Conservation (phyloP, 441 rosid species). For the Aleurites moluccanus region DNA sequence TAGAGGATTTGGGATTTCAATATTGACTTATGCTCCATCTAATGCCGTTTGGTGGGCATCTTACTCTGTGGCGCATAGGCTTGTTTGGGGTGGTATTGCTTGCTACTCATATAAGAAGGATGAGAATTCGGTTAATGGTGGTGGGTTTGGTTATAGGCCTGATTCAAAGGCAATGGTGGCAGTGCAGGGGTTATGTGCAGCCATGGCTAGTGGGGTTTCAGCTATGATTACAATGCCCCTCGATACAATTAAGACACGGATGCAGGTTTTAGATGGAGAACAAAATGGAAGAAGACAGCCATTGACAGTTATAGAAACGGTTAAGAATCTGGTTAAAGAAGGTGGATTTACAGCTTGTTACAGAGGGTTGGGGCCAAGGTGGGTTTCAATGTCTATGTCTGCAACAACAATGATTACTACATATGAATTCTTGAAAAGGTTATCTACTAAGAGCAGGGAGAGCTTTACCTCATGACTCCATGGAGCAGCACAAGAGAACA, state of each 20-base stretch:
- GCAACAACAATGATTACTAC: conserved; percentile 95
- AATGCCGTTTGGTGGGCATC: conserved; percentile 96
- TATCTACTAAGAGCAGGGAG: conserved; percentile 64
- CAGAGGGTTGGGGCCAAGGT: conserved; percentile 86
- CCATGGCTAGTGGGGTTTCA: conserved; percentile 76
- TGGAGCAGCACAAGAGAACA: conserved; percentile 8
- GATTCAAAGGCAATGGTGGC: conserved; percentile 60
- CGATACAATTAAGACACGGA: conserved; percentile 80
- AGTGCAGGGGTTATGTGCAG: conserved; percentile 80
- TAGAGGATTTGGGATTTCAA: conserved; percentile 90
- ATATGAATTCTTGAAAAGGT: conserved; percentile 84
- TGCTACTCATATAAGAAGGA: conserved; percentile 29
- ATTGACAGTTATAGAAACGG: conserved; percentile 60
- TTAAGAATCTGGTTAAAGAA: conserved; percentile 69
- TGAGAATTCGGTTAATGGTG: conserved; percentile 21
- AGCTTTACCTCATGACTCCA: conserved; percentile 25
- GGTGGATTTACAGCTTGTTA: conserved; percentile 88
- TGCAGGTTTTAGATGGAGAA: conserved; percentile 75
- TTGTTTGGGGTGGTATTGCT: conserved; percentile 55
- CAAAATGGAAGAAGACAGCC: conserved; percentile 64
- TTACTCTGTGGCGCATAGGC: conserved; percentile 64
- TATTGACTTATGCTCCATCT: conserved; percentile 88
- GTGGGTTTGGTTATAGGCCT: conserved; percentile 39
- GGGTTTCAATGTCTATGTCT: conserved; percentile 93
- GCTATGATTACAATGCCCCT: conserved; percentile 86